Conservation (phyloP, 805 yeast genomes). For the Saturnispora zaruensis region DNA sequence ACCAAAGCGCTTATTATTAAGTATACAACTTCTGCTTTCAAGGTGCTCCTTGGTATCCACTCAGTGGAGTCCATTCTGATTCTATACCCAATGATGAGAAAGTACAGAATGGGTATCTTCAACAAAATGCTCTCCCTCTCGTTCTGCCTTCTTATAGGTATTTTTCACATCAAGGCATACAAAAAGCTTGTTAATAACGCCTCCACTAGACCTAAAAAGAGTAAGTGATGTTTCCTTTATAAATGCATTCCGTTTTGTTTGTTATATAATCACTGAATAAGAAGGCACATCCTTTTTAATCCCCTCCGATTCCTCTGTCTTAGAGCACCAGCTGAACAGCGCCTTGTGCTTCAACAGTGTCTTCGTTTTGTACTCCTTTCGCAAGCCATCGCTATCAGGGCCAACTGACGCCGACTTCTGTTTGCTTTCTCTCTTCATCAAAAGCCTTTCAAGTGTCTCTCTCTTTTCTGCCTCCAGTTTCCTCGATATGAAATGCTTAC, state of each 20-base stretch:
- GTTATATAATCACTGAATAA: slow-evolving; percentile 17
- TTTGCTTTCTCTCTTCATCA: slow-evolving; percentile 31
- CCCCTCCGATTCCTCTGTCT: slow-evolving; percentile 16
- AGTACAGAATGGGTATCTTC: slow-evolving; percentile 52
- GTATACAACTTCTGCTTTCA: slow-evolving; percentile 11
- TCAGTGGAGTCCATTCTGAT: slow-evolving; percentile 38
- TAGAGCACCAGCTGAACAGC: slow-evolving; percentile 34
- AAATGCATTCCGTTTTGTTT: not conserved
- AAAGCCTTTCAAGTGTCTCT: slow-evolving; percentile 79
- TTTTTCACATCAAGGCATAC: slow-evolving; percentile 40
- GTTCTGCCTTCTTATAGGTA: slow-evolving; percentile 56
- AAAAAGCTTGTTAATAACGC: slow-evolving; percentile 11
- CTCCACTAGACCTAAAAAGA: slow-evolving; percentile 14
- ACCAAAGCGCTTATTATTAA: slow-evolving; percentile 8
- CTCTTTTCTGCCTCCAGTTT: slow-evolving; percentile 85
- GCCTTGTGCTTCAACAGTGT: slow-evolving; percentile 43
- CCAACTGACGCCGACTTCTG: slow-evolving; percentile 12
- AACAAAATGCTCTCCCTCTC: slow-evolving; percentile 44
- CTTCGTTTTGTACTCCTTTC: slow-evolving; percentile 10
- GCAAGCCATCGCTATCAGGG: slow-evolving; percentile 1
- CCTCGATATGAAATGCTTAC: slow-evolving; percentile 77
- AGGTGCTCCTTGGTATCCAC: slow-evolving; percentile 36
- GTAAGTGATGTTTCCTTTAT: not conserved
- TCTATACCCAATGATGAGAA: slow-evolving; percentile 41
- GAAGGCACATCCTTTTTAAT: slow-evolving; percentile 13